phyloP scores from a whole-genome alignment of 2,329 filamentous ascomycete species.

The Apiospora koreana region DNA sequence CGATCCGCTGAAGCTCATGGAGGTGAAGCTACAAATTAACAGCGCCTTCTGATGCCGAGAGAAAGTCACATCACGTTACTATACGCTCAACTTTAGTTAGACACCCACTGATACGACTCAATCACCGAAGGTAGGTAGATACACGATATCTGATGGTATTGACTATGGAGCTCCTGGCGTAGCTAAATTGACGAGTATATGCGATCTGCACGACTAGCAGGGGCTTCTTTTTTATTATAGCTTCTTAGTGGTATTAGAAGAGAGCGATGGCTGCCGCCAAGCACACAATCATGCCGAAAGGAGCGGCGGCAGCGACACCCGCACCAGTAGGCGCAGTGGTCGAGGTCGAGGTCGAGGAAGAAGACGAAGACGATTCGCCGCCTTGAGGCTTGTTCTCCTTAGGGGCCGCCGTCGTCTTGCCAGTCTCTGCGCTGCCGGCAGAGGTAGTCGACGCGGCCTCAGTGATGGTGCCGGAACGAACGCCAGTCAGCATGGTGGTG shows the following conservation, averaged over 20 bases:
- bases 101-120: not conserved
- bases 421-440: not conserved
- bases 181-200: not conserved
- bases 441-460: not conserved
- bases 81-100: not conserved
- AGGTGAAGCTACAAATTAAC: not conserved
- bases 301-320: constrained; percentile 6
- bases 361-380: not conserved
- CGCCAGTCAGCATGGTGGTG: not conserved
- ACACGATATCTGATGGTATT: not conserved
- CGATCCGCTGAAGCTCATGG: not conserved
- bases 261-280: not conserved
- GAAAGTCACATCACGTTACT: not conserved
- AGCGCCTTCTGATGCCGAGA: not conserved
- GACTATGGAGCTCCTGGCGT: not conserved
- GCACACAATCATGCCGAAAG: constrained; percentile 11
- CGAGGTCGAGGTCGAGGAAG: not conserved
- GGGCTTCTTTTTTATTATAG: not conserved
- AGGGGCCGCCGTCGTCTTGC: not conserved
- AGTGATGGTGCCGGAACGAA: not conserved
- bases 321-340: not conserved
- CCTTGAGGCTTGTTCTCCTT: not conserved
- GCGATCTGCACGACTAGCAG: not conserved
- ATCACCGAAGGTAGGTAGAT: too few species aligned
- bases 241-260: not conserved